Evolutionary conservation across 1,284 basidiomycete species (phyloP).

Genomic region (Heimioporus punctisporus): DNA sequence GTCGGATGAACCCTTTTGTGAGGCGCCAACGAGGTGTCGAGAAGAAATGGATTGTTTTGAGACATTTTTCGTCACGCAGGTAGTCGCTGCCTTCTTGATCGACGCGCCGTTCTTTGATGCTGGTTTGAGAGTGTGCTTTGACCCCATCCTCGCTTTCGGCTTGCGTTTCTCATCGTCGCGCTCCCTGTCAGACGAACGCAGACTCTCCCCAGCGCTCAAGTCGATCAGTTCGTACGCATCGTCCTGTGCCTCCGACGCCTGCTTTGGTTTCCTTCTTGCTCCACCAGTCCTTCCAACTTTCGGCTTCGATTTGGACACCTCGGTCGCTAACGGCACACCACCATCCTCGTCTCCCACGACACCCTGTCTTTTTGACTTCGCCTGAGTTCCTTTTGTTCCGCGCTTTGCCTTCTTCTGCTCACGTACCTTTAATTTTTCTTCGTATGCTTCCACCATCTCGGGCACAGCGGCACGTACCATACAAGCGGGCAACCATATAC

Average conservation of each 20-base stretch:
- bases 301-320: slow-evolving; percentile 7
- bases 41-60: slow-evolving; percentile 9
- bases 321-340: slow-evolving; percentile 8
- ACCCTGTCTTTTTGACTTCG: slow-evolving; percentile 1
- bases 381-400: slow-evolving; percentile 16
- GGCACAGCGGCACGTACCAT: slow-evolving; percentile 73
- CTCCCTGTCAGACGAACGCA: slow-evolving; percentile 19
- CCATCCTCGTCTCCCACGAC: not conserved
- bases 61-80: slow-evolving; percentile 15
- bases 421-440: slow-evolving; percentile 52
- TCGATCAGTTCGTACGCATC: slow-evolving; percentile 31
- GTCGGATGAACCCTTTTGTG: slow-evolving; percentile 12
- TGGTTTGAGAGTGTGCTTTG: not conserved
- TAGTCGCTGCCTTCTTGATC: too few relatives aligned
- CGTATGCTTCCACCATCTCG: slow-evolving; percentile 58
- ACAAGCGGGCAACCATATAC: slow-evolving; percentile 78
- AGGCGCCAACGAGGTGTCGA: not conserved
- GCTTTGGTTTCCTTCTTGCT: slow-evolving; percentile 23
- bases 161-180: not conserved
- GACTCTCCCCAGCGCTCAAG: slow-evolving; percentile 27
- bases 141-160: not conserved
- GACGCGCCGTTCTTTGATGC: slow-evolving; percentile 1
- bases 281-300: slow-evolving; percentile 7
- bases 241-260: slow-evolving; percentile 29
- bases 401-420: slow-evolving; percentile 51